phyloP scores from a whole-genome alignment of 148 eudicot genomes.

The Vaccinium corymbosum region DNA sequence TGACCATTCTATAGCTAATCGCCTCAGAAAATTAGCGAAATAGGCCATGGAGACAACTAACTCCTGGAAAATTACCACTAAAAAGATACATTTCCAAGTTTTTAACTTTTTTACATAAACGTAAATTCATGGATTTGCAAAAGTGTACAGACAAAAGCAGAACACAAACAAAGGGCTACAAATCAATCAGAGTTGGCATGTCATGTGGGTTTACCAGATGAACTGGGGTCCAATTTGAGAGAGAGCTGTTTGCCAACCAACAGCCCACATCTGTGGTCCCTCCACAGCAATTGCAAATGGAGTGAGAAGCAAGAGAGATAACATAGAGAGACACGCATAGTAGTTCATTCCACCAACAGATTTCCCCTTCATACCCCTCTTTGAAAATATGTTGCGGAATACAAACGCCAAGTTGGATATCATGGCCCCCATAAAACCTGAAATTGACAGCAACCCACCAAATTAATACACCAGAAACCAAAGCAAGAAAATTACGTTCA shows the following conservation, averaged over 20 bases:
- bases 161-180: conserved; percentile 11
- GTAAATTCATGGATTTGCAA: not conserved
- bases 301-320: conserved; percentile 33
- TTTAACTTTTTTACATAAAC: too few relatives aligned
- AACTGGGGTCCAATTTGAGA: conserved; percentile 35
- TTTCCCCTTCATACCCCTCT: conserved; percentile 46
- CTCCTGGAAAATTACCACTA: not conserved
- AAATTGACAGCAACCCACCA: conserved; percentile 19
- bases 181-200: conserved; percentile 23
- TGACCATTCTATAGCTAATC: not conserved
- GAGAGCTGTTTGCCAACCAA: conserved; percentile 36
- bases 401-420: conserved; percentile 43
- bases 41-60: not conserved
- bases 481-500: conserved; percentile 8
- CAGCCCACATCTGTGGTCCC: conserved; percentile 48
- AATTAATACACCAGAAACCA: conserved; percentile 10
- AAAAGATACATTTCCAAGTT: not conserved
- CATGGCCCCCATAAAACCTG: conserved; percentile 50
- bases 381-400: conserved; percentile 38
- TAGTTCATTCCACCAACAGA: conserved; percentile 45
- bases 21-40: not conserved
- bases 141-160: not conserved
- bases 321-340: conserved; percentile 39
- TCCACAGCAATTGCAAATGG: conserved; percentile 47
- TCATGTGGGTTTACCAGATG: conserved; percentile 34